Evolutionary conservation across 2,329 filamentous ascomycete genomes (phyloP), one percentile per base, ranked within the genome.

Genomic region (Monosporascus sp.): DNA sequence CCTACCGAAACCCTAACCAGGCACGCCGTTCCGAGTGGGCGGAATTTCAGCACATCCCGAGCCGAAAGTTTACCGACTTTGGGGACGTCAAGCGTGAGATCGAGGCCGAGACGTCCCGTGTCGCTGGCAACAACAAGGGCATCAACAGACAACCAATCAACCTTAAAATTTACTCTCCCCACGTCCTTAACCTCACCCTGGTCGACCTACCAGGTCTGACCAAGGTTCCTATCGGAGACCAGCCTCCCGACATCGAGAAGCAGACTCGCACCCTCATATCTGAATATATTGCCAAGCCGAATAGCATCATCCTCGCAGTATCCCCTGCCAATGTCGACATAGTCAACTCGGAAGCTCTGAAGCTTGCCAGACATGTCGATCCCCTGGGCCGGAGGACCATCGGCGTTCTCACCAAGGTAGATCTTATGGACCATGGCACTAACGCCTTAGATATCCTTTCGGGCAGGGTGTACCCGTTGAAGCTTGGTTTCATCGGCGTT

Each of bases 121-220:
- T 99, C 53, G 81, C 81, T 55, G 94, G 94, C 65, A 95, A 84
- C 75, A 99, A 99, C 77, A 97, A 97, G 75, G 94, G 94, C 65
- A 99, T 99, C 77, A 97, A 96, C 72, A 82, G 94, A 59, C 90
- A 96, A 69, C 91, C 94, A 55, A 99, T 99, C 72, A 97, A 99
- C 74, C 82, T 99, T 62, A 97, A 97, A 71, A 94, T 99, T 59
- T 99, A 96, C 77, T 97, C 94, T 46, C 92, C 94, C 24, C 88
- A 97, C 71, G 94, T 99, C 55, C 82, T 99, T 56, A 99, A 95
- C 73, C 78, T 99, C 73, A 99, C 94, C 2, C 78, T 99, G 64
- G 94, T 99, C 56, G 94, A 99, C 79, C 74, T 99, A 67, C 94
- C 94, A 3, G 94, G 94, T 64, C 76, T 99, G 68, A 99, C 94